Base-by-base conservation (phyloP, 202 grass and related monocot species). In the Saccharum hybrid region DNA sequence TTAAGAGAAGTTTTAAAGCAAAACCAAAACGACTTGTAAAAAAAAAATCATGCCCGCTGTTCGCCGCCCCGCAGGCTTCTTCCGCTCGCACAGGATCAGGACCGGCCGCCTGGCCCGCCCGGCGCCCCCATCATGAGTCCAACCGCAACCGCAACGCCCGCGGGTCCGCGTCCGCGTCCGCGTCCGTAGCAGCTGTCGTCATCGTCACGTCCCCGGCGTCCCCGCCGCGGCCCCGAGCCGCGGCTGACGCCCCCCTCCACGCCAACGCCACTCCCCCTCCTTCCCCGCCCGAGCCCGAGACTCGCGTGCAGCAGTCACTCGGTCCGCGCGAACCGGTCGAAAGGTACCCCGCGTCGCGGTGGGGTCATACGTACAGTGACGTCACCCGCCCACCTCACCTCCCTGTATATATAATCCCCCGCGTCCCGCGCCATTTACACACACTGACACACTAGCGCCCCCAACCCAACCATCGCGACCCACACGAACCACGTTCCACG, bases 301-400 rank as follows among this genome's bases (percentile, higher is more conserved):
- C n/a, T n/a, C n/a, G n/a, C n/a, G n/a, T n/a, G n/a, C n/a, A n/a
- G n/a, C n/a, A n/a, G n/a, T n/a, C n/a, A n/a, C n/a, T n/a, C n/a
- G n/a, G n/a, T n/a, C n/a, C n/a, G n/a, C n/a, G n/a, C 10, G 33
- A 10, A 52, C 77, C 63, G 41, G 28, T 22, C 63, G 45, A 81
- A 72, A 83, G 80, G 18, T 15, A 72, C 43, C 33, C 78, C 66
- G 59, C 78, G 83, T 82, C 83, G 66, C 48, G 78, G 59, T 12
- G 72, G 7, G 78, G 73, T 2, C 43, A 7, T 0, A 0, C 11
- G 9, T 0, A 0, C 11, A 12, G 49, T 83, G 84, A 83, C 69
- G 80, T 86, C 84, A 86, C 34, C 51, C 10, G 19, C 88, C 61
- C 33, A 86, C 79, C 67, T 90, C 88, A 86, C 79, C 62, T 83